These are phyloP conservation scores for Coleophoma cylindrospora DNA, from an alignment of 2,329 filamentous ascomycete species.

Conservation along the genomic window DNA sequence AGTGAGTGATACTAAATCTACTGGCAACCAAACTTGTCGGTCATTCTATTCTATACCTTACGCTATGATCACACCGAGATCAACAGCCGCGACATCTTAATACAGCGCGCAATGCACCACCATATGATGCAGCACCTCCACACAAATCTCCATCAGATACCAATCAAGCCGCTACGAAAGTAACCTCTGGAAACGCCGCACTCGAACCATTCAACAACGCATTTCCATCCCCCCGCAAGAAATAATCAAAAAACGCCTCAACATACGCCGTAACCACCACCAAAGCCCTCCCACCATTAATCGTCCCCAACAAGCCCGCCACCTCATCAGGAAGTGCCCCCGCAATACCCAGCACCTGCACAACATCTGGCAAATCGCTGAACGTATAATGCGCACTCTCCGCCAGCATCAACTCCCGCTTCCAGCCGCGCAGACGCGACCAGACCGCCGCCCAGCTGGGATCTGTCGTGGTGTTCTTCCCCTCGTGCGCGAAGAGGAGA, in stretches of 20 bases:
- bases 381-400: constrained; percentile 26
- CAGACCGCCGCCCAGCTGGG: constrained; percentile 23
- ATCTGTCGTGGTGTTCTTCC: constrained; percentile 15
- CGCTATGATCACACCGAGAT: no score
- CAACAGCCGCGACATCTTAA: no score
- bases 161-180: constrained; percentile 1
- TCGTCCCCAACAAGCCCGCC: constrained; percentile 20
- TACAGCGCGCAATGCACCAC: no score
- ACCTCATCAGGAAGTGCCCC: constrained; percentile 12
- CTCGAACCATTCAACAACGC: constrained; percentile 6
- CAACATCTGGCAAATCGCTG: constrained; percentile 23
- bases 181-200: constrained; percentile 15
- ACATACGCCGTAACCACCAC: constrained; percentile 25
- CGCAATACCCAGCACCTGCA: constrained; percentile 15
- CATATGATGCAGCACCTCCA: no score
- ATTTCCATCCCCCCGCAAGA: constrained; percentile 13
- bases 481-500: constrained; percentile 20
- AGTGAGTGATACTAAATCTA: no score
- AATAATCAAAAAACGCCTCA: constrained; percentile 23
- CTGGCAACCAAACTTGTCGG: no score
- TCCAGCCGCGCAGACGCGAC: constrained; percentile 21
- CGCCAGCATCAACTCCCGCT: constrained; percentile 23
- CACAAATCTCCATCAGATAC: background rate
- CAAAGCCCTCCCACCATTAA: constrained; percentile 22
- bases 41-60: no score